phyloP scores from a whole-genome alignment of 176 grass and related monocot genomes.

The Avena atlantica region DNA sequence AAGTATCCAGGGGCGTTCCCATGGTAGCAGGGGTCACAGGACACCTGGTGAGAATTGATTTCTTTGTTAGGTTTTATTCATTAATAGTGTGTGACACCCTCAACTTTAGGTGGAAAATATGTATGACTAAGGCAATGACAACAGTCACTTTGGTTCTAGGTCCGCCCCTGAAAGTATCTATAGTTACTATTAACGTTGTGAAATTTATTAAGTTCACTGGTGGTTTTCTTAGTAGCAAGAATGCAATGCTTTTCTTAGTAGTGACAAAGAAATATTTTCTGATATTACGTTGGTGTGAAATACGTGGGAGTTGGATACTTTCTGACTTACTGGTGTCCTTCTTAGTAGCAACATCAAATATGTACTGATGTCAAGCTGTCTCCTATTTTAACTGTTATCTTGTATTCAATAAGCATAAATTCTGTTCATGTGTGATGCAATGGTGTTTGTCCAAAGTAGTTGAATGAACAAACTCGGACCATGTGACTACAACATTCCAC shows the following conservation, averaged over 20 bases:
- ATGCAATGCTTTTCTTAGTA: not conserved
- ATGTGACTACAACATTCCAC: not conserved
- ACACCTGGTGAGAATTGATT: no score
- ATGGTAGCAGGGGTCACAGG: no score
- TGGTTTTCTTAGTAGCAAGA: not conserved
- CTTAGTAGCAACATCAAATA: slow-evolving; percentile 9
- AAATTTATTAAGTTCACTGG: not conserved
- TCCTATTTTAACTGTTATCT: not conserved
- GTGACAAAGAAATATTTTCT: not conserved
- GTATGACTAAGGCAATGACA: no score
- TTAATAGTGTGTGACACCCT: no score
- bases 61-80: no score
- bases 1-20: not conserved
- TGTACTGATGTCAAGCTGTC: not conserved
- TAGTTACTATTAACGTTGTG: not conserved
- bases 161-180: not conserved
- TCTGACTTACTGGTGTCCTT: not conserved
- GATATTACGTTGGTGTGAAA: not conserved
- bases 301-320: not conserved
- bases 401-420: slow-evolving; percentile 26
- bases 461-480: not conserved
- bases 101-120: no score
- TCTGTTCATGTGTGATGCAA: not conserved
- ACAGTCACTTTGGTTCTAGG: no score
- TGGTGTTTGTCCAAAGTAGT: not conserved